phyloP scores from a whole-genome alignment of 1,284 basidiomycete genomes.

The Austroboletus niveus region DNA sequence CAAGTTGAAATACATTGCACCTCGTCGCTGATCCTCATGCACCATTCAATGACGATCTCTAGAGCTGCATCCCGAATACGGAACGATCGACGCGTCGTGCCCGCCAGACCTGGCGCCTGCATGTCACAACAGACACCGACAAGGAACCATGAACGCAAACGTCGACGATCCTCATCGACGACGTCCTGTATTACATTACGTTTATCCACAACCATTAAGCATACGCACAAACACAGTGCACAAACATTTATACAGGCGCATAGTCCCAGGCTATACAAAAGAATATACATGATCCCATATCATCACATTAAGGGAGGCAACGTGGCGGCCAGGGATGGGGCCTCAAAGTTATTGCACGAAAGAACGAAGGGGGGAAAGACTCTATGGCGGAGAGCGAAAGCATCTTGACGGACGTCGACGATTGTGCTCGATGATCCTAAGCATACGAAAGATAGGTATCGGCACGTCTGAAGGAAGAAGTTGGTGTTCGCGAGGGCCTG shows the following conservation, averaged over 20 bases:
- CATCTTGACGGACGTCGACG: constrained; percentile 16
- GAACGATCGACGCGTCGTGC: no score
- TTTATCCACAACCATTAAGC: constrained; percentile 9
- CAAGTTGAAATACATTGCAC: no score
- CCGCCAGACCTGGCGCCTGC: no score
- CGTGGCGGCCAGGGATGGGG: constrained; percentile 9
- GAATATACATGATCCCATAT: constrained; percentile 34
- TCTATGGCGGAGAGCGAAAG: constrained; percentile 16
- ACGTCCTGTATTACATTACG: background rate
- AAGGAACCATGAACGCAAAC: no score
- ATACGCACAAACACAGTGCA: constrained; percentile 26
- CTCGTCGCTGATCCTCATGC: no score
- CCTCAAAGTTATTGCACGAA: constrained; percentile 23
- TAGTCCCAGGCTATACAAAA: constrained; percentile 28
- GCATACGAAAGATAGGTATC: constrained; percentile 22
- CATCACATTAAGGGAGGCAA: constrained; percentile 23
- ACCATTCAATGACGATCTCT: no score
- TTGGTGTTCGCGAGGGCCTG: constrained; percentile 14
- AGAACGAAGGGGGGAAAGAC: constrained; percentile 6
- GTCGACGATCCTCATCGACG: no score
- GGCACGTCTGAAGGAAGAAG: constrained; percentile 12
- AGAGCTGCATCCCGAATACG: no score
- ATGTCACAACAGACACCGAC: no score
- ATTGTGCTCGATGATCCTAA: constrained; percentile 8
- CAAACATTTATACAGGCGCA: constrained; percentile 26